phyloP scores from a whole-genome alignment of 257 asterid genomes.

The Forsythia viridissima region DNA sequence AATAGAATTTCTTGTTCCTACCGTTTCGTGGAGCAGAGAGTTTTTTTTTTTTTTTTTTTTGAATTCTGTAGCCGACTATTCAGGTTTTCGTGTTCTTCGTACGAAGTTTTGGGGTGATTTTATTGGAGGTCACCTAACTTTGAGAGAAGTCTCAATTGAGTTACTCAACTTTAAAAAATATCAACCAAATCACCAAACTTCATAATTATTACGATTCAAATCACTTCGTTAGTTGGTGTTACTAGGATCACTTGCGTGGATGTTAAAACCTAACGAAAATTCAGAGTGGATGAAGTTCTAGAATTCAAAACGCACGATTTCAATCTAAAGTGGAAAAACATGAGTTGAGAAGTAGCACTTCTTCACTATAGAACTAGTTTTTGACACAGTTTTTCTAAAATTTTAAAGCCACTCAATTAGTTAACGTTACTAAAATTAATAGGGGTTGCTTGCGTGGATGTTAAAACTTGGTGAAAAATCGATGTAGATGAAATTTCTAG shows the following conservation, averaged over 20 bases:
- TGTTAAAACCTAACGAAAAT: not conserved
- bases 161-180: not conserved
- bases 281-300: not conserved
- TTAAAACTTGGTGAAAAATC: not conserved
- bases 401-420: not conserved
- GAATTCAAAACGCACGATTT: not conserved
- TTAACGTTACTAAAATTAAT: not conserved
- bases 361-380: not conserved
- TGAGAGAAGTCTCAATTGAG: not conserved
- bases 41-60: not conserved
- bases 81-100: constrained; percentile 7
- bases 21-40: constrained; percentile 6
- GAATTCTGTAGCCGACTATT: constrained; percentile 24
- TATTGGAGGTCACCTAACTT: not conserved
- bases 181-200: not conserved
- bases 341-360: too few relatives aligned
- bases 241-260: too few relatives aligned
- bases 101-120: not conserved
- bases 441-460: too few relatives aligned
- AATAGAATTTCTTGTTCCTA: not conserved
- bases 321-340: too few relatives aligned
- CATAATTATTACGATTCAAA: too few relatives aligned
- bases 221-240: not conserved
- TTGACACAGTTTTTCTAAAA: too few relatives aligned
- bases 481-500: not conserved